Percentiles rank a stretch among this genome's conserved stretches.
phyloP scores from a whole-genome alignment of 129 eudicot genomes.

The Pulicaria dysenterica region DNA sequence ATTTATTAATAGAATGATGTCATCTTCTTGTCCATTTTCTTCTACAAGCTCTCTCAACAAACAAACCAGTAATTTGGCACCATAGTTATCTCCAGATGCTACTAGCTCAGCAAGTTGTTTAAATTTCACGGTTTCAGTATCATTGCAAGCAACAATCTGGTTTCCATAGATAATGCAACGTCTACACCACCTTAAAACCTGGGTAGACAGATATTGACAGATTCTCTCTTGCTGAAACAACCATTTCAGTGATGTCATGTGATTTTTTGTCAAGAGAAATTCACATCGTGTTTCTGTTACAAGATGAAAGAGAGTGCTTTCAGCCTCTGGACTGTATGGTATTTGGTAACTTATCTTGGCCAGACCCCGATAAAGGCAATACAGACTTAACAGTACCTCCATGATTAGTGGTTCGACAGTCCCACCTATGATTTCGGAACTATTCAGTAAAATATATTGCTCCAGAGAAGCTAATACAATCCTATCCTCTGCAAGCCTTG shows the following conservation, averaged over 20 bases:
- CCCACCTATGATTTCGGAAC: conserved; percentile 48
- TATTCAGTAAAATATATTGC: conserved; percentile 80
- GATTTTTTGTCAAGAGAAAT: conserved; percentile 52
- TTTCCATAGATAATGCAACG: conserved; percentile 31
- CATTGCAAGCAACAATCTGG: conserved; percentile 31
- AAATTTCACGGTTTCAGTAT: conserved; percentile 38
- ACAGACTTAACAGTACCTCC: conserved; percentile 54
- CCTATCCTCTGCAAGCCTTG: conserved; percentile 90
- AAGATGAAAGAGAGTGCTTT: conserved; percentile 63
- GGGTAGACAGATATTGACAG: conserved; percentile 53
- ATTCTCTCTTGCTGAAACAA: conserved; percentile 91
- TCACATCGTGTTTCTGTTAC: conserved; percentile 57
- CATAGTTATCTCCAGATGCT: conserved; percentile 65
- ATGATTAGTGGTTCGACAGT: conserved; percentile 42
- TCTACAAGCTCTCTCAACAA: conserved; percentile 66
- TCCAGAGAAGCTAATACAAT: conserved; percentile 90
- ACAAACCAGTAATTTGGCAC: conserved; percentile 55
- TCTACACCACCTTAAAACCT: conserved; percentile 69
- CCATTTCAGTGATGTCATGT: conserved; percentile 75
- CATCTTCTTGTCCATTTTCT: conserved; percentile 51
- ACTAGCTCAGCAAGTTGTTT: conserved; percentile 63
- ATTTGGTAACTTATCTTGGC: conserved; percentile 79
- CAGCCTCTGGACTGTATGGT: conserved; percentile 86
- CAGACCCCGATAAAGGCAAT: conserved; percentile 78
- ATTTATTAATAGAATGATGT: conserved; percentile 50